phyloP scores from a whole-genome alignment of 768 basidiomycete genomes.

The Leccinum truebloodii region DNA sequence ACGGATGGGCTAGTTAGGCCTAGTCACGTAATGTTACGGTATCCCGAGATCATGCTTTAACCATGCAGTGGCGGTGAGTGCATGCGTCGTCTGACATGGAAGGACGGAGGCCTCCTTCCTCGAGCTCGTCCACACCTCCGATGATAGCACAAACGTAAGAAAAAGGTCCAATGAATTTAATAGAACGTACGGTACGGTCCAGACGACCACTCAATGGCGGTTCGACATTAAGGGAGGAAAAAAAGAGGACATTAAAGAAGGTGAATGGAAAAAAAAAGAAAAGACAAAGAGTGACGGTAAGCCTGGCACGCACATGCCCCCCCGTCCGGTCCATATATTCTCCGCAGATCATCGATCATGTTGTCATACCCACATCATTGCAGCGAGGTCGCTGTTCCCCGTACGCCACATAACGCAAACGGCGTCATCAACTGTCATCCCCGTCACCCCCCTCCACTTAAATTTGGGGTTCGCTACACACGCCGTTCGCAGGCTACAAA shows the following conservation, averaged over 20 bases:
- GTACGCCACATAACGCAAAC: conserved; percentile 33
- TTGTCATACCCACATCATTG: conserved; percentile 33
- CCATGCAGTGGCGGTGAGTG: conserved; percentile 34
- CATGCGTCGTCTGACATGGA: conserved; percentile 10
- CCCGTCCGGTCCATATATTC: conserved; percentile 21
- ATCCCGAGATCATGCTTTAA: conserved; percentile 31
- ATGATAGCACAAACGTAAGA: conserved; percentile 21
- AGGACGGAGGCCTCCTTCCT: background rate
- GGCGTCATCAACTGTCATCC: conserved; percentile 29
- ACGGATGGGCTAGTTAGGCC: conserved; percentile 1
- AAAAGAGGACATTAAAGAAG: conserved; percentile 5
- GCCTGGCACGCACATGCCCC: conserved; percentile 9
- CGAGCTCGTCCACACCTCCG: conserved; percentile 3
- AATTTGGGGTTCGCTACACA: conserved; percentile 30
- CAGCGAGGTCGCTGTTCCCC: conserved; percentile 31
- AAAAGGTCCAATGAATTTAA: conserved; percentile 16
- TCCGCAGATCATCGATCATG: conserved; percentile 33
- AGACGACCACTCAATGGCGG: conserved; percentile 15
- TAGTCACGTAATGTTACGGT: conserved; percentile 30
- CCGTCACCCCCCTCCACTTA: conserved; percentile 19
- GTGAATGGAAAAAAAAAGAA: background rate
- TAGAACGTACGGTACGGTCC: conserved; percentile 18
- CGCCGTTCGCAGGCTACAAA: conserved; percentile 51
- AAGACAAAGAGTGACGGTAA: conserved; percentile 9
- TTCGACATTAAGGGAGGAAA: conserved; percentile 20